Evolutionary conservation across 257 asterid species (phyloP).

Genomic region (Solanum habrochaites): DNA sequence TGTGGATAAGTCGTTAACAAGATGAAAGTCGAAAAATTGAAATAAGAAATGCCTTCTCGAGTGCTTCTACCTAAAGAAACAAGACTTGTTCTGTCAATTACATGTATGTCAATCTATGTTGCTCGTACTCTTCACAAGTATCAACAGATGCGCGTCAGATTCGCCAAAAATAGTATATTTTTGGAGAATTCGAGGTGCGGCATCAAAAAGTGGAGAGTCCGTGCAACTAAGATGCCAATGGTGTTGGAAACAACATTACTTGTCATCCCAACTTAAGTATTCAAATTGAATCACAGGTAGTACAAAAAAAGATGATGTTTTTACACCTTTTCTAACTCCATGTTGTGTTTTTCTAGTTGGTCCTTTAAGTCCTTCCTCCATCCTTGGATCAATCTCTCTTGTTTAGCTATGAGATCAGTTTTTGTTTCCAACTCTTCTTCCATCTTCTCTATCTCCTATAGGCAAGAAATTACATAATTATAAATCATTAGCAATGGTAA

Average conservation of each 20-base stretch:
- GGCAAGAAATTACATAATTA: neutral
- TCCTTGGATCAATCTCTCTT: slow-evolving; percentile 49
- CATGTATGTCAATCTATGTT: too few relatives aligned
- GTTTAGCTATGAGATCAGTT: slow-evolving; percentile 48
- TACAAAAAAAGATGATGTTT: neutral
- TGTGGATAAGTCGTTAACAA: neutral
- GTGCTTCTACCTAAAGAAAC: neutral
- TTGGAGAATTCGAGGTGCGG: too few relatives aligned
- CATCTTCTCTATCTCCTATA: slow-evolving; percentile 69
- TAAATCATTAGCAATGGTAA: neutral
- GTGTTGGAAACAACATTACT: neutral
- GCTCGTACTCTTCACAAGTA: too few relatives aligned
- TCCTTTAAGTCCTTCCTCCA: slow-evolving; percentile 68
- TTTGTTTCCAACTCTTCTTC: slow-evolving; percentile 71
- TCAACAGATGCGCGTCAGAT: too few relatives aligned
- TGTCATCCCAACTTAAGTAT: neutral
- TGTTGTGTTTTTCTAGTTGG: slow-evolving; percentile 61
- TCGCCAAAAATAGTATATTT: too few relatives aligned
- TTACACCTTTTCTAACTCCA: slow-evolving; percentile 69
- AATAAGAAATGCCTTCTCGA: neutral
- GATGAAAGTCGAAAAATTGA: neutral
- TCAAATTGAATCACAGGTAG: neutral
- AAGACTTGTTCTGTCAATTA: too few relatives aligned
- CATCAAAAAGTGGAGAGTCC: too few relatives aligned
- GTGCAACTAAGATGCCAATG: neutral